Conservation (phyloP, 1,284 basidiomycete genomes). For the Calocybe gambosa region DNA sequence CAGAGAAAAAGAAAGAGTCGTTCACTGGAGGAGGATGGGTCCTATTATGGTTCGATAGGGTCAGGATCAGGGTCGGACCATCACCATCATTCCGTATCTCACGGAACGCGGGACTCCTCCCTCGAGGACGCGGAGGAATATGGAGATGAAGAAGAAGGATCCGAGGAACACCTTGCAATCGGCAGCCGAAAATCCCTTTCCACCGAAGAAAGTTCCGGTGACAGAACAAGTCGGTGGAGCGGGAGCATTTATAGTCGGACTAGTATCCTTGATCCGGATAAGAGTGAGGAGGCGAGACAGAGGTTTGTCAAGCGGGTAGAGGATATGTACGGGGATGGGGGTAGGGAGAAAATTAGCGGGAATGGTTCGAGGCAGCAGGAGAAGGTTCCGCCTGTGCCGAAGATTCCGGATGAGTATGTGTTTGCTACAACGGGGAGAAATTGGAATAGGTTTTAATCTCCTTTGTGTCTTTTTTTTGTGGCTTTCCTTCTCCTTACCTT, state of each 20-base stretch:
- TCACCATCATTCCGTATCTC: too few relatives aligned
- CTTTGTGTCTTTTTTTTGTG: not conserved
- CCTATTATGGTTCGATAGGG: constrained; percentile 6
- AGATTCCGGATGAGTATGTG: constrained; percentile 25
- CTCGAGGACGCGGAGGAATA: constrained; percentile 11
- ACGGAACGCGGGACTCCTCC: too few relatives aligned
- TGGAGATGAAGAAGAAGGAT: constrained; percentile 1
- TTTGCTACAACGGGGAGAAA: constrained; percentile 5
- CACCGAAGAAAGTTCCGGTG: constrained; percentile 21
- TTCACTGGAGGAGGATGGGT: constrained; percentile 22
- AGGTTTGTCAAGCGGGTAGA: constrained; percentile 46
- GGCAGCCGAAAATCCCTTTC: constrained; percentile 6
- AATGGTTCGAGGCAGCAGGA: constrained; percentile 11
- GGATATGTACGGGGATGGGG: constrained; percentile 41
- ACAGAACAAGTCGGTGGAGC: constrained; percentile 34
- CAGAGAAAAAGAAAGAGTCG: constrained; percentile 12
- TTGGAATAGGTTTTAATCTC: constrained; percentile 16
- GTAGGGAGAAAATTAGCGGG: constrained; percentile 19
- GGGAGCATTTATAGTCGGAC: constrained; percentile 42
- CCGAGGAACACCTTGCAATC: not conserved
- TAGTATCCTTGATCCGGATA: constrained; percentile 49
- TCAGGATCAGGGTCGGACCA: constrained; percentile 7
- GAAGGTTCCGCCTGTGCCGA: constrained; percentile 39
- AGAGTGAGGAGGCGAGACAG: constrained; percentile 42
- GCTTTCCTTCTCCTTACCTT: not conserved